Evolutionary conservation across 2,329 filamentous ascomycete genomes (phyloP), one percentile per base, ranked within the genome.

Genomic region (Epichloe elymi): DNA sequence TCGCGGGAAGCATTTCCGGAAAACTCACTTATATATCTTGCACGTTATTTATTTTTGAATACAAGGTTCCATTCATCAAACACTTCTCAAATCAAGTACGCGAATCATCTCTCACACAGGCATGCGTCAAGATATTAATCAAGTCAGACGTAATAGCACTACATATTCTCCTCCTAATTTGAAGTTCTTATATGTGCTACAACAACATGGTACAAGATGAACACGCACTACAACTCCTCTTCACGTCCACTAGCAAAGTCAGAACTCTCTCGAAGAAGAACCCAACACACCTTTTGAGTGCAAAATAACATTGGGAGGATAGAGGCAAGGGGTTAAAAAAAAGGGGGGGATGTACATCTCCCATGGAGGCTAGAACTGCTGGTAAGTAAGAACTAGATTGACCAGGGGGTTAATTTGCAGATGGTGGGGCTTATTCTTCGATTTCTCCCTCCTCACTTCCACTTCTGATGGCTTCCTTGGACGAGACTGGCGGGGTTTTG

Each of bases 381-480:
- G 41, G 48, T 51, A 48, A 51, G 48, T 47, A 48, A 44, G 35
- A 42, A 45, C 8, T 38, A 36, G 35, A n/a, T 35, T 20, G 43
- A 38, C 14, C 10, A 37, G 35, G 44, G 44, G 44, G 23, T 19
- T 19, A n/a, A 20, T 35, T 7, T 46, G 42, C 36, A 50, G 43
- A 49, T 30, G 15, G 14, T 14, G 17, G 36, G 36, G 52, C 49
- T 63, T 71, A 80, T 59, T 82, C 79, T 73, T 97, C 93, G 60
- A 98, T 97, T 72, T 98, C 93, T 49, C 93, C 93, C 69, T 98
- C 93, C 70, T 98, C 93, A 63, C 90, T 96, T 49, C 93, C 93
- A 53, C 75, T 78, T 46, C 75, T 72, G 48, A 80, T 73, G 57
- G 51, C 53, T 49, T 86, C 82, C 60, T 71, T 71, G 38, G 60